Evolutionary conservation across 2,329 filamentous ascomycete species (phyloP), one percentile per base, ranked within the genome.

Genomic region (Endothia cerciana): DNA sequence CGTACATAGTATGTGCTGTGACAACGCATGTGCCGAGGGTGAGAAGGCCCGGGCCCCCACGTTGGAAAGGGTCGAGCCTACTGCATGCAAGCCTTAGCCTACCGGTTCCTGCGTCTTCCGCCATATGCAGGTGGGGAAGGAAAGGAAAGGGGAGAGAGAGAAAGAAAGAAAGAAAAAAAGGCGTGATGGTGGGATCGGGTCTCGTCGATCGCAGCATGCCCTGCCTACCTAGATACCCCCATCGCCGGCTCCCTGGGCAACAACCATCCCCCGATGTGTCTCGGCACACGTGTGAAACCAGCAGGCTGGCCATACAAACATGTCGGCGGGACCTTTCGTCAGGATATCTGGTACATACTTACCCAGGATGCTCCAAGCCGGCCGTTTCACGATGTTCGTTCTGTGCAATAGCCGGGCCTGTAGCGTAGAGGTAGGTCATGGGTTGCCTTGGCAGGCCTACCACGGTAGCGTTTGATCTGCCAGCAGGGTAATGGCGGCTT

Each of bases 41-140:
- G 45, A 49, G 13, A 28, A 22, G 45, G 45, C n/a, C 45, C 47
- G 47, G 47, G 15, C 10, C 25, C 45, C 25, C 47, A 30, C 28
- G 25, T 5, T 51, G 47, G 47, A 30, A 51, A 11, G 22, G 25
- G 28, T 11, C 47, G 22, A 30, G 28, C 25, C 11, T 28, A 10
- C 22, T 49, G 45, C 45, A 49, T 49, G 45, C 45, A 25, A 28
- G 47, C 17, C 47, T 51, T 51, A 51, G 47, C 47, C 47, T 51
- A 51, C 47, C 47, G 47, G 47, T 51, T 51, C 47, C 47, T 51
- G 47, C 47, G 6, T 51, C 47, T 51, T 51, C 47, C 47, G 47
- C 22, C 25, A 51, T 51, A 51, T 51, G 47, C 47, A 51, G 25
- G 25, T 17, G 25, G 45, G 13, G 47, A 28, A n/a, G n/a, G n/a